Percentiles rank a stretch among this genome's conserved stretches.
Evolutionary conservation across 75 land plant species (phyloP).

Genomic region (Cryptomeria japonica): DNA sequence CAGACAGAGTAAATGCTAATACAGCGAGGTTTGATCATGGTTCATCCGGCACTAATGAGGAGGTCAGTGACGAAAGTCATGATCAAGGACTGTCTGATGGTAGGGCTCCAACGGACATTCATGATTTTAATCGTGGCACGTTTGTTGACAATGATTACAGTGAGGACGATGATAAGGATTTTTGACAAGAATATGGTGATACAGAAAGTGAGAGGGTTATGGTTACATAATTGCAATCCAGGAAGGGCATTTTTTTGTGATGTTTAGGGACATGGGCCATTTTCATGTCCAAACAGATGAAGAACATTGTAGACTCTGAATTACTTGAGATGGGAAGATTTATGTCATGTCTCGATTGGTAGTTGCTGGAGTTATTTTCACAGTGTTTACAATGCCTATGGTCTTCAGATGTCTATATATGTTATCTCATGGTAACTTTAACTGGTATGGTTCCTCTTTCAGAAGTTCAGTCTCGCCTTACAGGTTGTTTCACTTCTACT

Average conservation of each 20-base stretch:
- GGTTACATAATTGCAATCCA: neutral
- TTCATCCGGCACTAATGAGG: neutral
- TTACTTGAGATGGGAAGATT: neutral
- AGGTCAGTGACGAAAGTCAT: neutral
- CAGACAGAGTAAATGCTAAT: neutral
- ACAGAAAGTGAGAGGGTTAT: neutral
- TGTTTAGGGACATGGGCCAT: neutral
- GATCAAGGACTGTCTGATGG: neutral
- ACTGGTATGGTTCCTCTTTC: neutral
- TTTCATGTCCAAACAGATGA: neutral
- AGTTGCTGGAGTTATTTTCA: neutral
- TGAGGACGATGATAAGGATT: neutral
- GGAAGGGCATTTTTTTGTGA: neutral
- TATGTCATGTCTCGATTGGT: neutral
- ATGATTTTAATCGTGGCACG: neutral
- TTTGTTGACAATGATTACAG: constrained; percentile 4
- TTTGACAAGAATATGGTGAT: constrained; percentile 4
- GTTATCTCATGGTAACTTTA: neutral
- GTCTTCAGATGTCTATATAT: neutral
- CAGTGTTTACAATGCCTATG: neutral
- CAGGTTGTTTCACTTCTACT: neutral
- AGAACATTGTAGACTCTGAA: neutral
- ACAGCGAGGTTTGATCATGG: neutral
- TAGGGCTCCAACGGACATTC: neutral
- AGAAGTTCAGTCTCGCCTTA: neutral